These are phyloP conservation scores for Daldinia eschscholtzii DNA, from an alignment of 2,329 filamentous ascomycete genomes.

Conservation along the genomic window DNA sequence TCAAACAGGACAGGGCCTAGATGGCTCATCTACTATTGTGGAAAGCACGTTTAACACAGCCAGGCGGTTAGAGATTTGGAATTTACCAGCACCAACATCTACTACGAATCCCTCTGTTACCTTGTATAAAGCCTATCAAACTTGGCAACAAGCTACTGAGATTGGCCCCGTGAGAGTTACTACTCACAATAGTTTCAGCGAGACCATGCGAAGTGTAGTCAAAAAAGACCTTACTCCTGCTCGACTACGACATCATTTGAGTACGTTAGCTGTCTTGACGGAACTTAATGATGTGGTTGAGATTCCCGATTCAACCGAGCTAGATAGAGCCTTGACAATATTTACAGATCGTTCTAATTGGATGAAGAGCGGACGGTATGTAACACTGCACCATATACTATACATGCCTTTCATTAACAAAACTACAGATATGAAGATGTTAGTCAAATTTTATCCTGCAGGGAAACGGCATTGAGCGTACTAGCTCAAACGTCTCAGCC, in stretches of 20 bases:
- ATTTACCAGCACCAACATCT: slow-evolving; percentile 78
- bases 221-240: slow-evolving; percentile 63
- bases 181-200: slow-evolving; percentile 73
- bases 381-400: slow-evolving; percentile 29
- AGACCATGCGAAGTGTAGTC: slow-evolving; percentile 70
- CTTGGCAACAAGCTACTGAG: slow-evolving; percentile 75
- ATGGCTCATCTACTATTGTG: slow-evolving; percentile 68
- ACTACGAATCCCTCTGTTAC: slow-evolving; percentile 74
- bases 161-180: slow-evolving; percentile 65
- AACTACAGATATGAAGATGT: slow-evolving; percentile 78
- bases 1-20: slow-evolving; percentile 72
- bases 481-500: slow-evolving; percentile 78
- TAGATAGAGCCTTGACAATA: slow-evolving; percentile 71
- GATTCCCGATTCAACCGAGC: slow-evolving; percentile 68
- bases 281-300: slow-evolving; percentile 85
- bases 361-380: slow-evolving; percentile 86
- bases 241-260: slow-evolving; percentile 67
- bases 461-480: slow-evolving; percentile 84
- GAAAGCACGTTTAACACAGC: slow-evolving; percentile 84
- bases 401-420: slow-evolving; percentile 41
- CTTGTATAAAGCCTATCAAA: slow-evolving; percentile 85
- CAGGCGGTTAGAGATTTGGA: slow-evolving; percentile 89
- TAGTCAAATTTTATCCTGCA: slow-evolving; percentile 82
- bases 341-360: slow-evolving; percentile 77
- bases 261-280: slow-evolving; percentile 77